Percentiles rank a stretch among this genome's conserved stretches.
Evolutionary conservation across 371 early-diverging fungal genomes (phyloP).

Genomic region (Fennellomyces sp.): DNA sequence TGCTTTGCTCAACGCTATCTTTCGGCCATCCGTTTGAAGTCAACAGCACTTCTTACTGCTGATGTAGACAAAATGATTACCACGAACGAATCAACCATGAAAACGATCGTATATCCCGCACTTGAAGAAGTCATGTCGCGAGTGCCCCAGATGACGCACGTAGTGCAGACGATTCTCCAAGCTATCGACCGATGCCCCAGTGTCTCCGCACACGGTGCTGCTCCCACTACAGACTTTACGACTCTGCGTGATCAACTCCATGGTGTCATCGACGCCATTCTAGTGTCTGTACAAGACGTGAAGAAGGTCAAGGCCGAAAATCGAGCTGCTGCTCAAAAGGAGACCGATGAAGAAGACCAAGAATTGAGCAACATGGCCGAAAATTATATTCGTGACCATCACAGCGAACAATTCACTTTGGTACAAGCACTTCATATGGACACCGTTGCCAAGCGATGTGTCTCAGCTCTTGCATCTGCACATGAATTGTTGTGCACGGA

Average conservation of each 20-base stretch:
- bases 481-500: slow-evolving; percentile 17
- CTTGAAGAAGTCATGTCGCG: slow-evolving; percentile 15
- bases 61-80: slow-evolving; percentile 34
- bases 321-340: neutral
- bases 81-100: slow-evolving; percentile 14
- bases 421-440: slow-evolving; percentile 44
- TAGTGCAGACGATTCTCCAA: slow-evolving; percentile 25
- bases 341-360: slow-evolving; percentile 35
- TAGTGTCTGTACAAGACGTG: slow-evolving; percentile 49
- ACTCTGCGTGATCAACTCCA: slow-evolving; percentile 34
- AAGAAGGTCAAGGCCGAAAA: slow-evolving; percentile 26
- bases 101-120: slow-evolving; percentile 7
- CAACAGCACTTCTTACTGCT: slow-evolving; percentile 30
- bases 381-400: slow-evolving; percentile 47
- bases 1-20: slow-evolving; percentile 40
- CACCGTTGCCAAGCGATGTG: slow-evolving; percentile 34
- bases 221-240: slow-evolving; percentile 1
- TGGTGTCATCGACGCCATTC: slow-evolving; percentile 34
- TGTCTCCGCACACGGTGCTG: slow-evolving; percentile 3
- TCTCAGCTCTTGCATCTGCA: slow-evolving; percentile 29
- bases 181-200: slow-evolving; percentile 21
- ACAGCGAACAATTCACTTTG: slow-evolving; percentile 27
- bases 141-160: slow-evolving; percentile 23
- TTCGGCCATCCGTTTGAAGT: slow-evolving; percentile 22
- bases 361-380: slow-evolving; percentile 58